Conservation (phyloP, 2,329 filamentous ascomycete species). For the Tetracladium maxilliforme region DNA sequence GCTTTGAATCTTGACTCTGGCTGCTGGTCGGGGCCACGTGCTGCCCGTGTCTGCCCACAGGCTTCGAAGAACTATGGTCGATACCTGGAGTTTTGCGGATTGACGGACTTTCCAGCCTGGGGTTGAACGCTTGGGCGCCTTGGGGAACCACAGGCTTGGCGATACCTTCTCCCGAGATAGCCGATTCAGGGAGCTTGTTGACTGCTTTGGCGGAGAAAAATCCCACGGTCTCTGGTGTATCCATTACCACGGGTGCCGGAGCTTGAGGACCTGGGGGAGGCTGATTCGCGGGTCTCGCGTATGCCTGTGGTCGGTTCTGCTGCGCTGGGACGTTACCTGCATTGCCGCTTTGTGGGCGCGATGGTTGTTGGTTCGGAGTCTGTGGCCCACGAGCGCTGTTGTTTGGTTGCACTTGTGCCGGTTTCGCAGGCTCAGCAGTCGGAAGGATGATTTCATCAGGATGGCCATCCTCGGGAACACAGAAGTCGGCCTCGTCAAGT, state of each 20-base stretch:
- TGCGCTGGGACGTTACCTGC: too few species aligned
- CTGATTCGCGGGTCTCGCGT: conserved; percentile 11
- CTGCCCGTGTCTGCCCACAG: conserved; percentile 43
- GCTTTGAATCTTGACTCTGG: conserved; percentile 3
- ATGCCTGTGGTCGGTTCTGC: conserved; percentile 10
- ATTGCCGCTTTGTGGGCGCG: neutral
- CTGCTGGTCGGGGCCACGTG: conserved; percentile 24
- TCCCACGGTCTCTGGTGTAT: conserved; percentile 28
- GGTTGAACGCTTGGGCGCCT: conserved; percentile 49
- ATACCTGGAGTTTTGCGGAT: conserved; percentile 81
- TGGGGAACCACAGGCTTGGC: conserved; percentile 24
- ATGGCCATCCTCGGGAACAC: conserved; percentile 47
- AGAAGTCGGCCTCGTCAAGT: conserved; percentile 67
- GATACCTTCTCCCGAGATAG: conserved; percentile 1
- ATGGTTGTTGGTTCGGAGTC: neutral
- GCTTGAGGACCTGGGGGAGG: conserved; percentile 9
- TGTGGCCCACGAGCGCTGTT: neutral
- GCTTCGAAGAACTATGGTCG: conserved; percentile 65
- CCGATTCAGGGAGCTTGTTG: conserved; percentile 27
- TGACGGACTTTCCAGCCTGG: conserved; percentile 64
- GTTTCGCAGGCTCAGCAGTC: conserved; percentile 5
- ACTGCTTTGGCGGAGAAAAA: conserved; percentile 62
- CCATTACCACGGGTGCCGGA: conserved; percentile 8
- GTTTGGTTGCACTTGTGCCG: neutral
- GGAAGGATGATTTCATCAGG: conserved; percentile 61